A percentile compares a stretch with the other conserved stretches of the same genome.
phyloP scores from a whole-genome alignment of 140 eudicot species.

The Cichorium intybus region DNA sequence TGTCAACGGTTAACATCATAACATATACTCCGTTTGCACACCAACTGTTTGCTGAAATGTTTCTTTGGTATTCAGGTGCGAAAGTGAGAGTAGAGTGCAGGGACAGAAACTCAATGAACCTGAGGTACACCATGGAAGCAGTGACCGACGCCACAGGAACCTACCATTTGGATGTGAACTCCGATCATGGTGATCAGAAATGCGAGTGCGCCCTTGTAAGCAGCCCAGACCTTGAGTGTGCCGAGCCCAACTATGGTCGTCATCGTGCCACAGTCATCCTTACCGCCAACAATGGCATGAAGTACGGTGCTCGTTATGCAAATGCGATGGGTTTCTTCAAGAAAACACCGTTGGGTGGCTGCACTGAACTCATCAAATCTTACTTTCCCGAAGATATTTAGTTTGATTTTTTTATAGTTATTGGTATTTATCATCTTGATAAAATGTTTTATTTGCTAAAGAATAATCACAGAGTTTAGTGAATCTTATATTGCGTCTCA shows the following conservation, averaged over 20 bases:
- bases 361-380: slow-evolving; percentile 49
- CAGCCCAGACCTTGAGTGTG: slow-evolving; percentile 54
- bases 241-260: slow-evolving; percentile 48
- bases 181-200: slow-evolving; percentile 54
- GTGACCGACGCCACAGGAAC: slow-evolving; percentile 48
- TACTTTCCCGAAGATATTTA: slow-evolving; percentile 34
- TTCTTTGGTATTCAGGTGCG: slow-evolving; percentile 38
- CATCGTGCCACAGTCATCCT: slow-evolving; percentile 67
- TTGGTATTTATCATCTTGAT: slow-evolving; percentile 12
- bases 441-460: slow-evolving; percentile 31
- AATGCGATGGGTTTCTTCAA: slow-evolving; percentile 67
- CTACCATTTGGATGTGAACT: slow-evolving; percentile 43
- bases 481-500: slow-evolving; percentile 8
- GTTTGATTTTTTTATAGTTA: slow-evolving; percentile 7
- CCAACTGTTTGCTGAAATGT: neutral
- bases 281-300: slow-evolving; percentile 77
- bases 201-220: slow-evolving; percentile 57
- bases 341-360: slow-evolving; percentile 39
- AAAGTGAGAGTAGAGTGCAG: slow-evolving; percentile 57
- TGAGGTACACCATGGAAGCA: slow-evolving; percentile 36
- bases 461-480: slow-evolving; percentile 26
- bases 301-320: slow-evolving; percentile 43
- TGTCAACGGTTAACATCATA: no score
- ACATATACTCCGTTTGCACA: neutral
- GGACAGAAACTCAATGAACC: slow-evolving; percentile 21